Evolutionary conservation across 2,329 filamentous ascomycete genomes (phyloP), one percentile per base, ranked within the genome.

Genomic region (Colletotrichum graminicola): DNA sequence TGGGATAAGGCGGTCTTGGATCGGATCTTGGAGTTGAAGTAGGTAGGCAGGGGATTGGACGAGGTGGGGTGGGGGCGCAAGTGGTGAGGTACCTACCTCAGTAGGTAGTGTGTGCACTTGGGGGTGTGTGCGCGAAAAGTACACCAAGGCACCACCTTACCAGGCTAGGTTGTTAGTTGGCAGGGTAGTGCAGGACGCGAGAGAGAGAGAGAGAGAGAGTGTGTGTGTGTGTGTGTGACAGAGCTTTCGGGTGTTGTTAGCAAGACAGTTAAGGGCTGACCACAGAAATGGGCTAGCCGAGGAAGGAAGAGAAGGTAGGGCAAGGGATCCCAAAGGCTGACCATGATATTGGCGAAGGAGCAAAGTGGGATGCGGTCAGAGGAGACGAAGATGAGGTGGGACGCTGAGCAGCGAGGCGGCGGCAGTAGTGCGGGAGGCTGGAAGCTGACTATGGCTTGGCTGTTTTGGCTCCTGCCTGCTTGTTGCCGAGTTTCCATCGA

Each of bases 1-100:
- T 68, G 45, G 59, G 64, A 55, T 68, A 67, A 63, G 65, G 59
- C 67, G 65, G 68, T 54, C n/a, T 62, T 63, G 51, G 26, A 57
- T 67, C 56, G 57, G 57, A 57, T 68, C 43, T 67, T 61, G 52
- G 26, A 45, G 45, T 62, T 16, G 47, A 39, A 36, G 62, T 49
- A 41, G 32, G 60, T 1, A 34, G 2, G 34, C 10, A 45, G 36
- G 34, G 62, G 62, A 66, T 66, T 66, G 67, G 62, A 62, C 23
- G 67, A 65, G 52, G 57, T 52, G 54, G 26, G 14, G 39, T 16
- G 34, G 10, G 34, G 34, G 67, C 29, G 29, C 29, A 65, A 43
- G 51, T 51, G 41, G 3, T 49, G 11, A 39, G 61, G 36, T 34
- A 41, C 39, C 39, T 16, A 39, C 36, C 11, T 39, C 11, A 10